A percentile compares a stretch with the other conserved stretches of the same genome.
Conservation (phyloP, 2,329 filamentous ascomycete species). For the Sporothrix luriei region DNA sequence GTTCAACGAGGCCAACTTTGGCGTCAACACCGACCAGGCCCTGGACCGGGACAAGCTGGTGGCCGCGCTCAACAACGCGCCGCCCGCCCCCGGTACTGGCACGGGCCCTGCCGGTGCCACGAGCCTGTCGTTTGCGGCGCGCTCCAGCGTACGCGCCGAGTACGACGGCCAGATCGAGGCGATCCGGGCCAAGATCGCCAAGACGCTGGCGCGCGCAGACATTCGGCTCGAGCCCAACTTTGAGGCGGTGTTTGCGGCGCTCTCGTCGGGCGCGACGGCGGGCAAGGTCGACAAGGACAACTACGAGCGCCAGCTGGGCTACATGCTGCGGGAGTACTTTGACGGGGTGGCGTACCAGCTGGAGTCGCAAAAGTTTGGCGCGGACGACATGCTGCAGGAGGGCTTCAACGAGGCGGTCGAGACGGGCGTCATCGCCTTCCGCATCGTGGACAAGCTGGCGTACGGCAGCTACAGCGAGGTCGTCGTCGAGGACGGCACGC, state of each 20-base stretch:
- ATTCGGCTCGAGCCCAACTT: slow-evolving; percentile 54
- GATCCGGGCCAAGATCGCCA: slow-evolving; percentile 45
- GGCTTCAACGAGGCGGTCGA: slow-evolving; percentile 53
- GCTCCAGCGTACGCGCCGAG: slow-evolving; percentile 48
- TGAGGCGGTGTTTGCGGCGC: slow-evolving; percentile 48
- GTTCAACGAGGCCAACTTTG: slow-evolving; percentile 50
- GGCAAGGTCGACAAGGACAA: slow-evolving; percentile 43
- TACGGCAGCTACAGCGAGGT: slow-evolving; percentile 51
- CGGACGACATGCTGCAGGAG: slow-evolving; percentile 53
- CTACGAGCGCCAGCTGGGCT: slow-evolving; percentile 52
- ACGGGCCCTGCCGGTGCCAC: slow-evolving; percentile 1
- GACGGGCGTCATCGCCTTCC: slow-evolving; percentile 49
- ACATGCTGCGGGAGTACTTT: slow-evolving; percentile 49
- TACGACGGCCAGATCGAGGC: slow-evolving; percentile 50
- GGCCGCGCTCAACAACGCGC: slow-evolving; percentile 52
- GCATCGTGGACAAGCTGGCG: slow-evolving; percentile 51
- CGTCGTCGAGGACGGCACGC: slow-evolving; percentile 52
- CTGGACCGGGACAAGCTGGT: slow-evolving; percentile 45
- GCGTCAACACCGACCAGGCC: slow-evolving; percentile 50
- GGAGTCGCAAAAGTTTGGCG: slow-evolving; percentile 32
- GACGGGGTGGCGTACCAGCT: slow-evolving; percentile 42
- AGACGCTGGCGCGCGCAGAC: slow-evolving; percentile 45
- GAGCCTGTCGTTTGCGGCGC: slow-evolving; percentile 49
- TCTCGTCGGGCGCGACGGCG: slow-evolving; percentile 42
- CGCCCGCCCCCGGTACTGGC: slow-evolving; percentile 40